Evolutionary conservation across 2,329 filamentous ascomycete genomes (phyloP).

Genomic region (Dendryphion nanum): DNA sequence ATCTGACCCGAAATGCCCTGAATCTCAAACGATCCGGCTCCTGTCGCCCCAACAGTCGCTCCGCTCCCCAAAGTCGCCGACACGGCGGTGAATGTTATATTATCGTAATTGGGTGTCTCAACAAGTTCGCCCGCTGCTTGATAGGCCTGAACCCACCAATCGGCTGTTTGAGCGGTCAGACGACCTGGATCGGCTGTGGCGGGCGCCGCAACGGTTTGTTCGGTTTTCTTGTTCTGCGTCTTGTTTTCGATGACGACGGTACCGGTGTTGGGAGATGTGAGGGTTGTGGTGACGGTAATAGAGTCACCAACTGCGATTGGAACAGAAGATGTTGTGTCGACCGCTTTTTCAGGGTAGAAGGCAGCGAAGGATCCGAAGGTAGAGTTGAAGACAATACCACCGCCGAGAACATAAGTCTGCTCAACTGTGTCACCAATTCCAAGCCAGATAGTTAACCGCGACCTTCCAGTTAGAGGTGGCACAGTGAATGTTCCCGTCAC

Average conservation of each 20-base stretch:
- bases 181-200: slow-evolving; percentile 8
- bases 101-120: slow-evolving; percentile 17
- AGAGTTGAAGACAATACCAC: slow-evolving; percentile 21
- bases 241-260: slow-evolving; percentile 24
- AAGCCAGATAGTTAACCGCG: slow-evolving; percentile 23
- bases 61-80: slow-evolving; percentile 19
- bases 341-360: slow-evolving; percentile 17
- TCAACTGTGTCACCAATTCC: slow-evolving; percentile 19
- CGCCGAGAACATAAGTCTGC: slow-evolving; percentile 21
- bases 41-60: slow-evolving; percentile 12
- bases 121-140: slow-evolving; percentile 22
- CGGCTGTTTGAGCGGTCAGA: slow-evolving; percentile 18
- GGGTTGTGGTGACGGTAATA: slow-evolving; percentile 17
- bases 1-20: slow-evolving; percentile 26
- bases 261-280: slow-evolving; percentile 11
- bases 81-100: slow-evolving; percentile 17
- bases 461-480: slow-evolving; percentile 17
- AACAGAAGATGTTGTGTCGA: slow-evolving; percentile 17
- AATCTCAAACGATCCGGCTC: slow-evolving; percentile 22
- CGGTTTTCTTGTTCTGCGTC: slow-evolving; percentile 19
- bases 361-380: slow-evolving; percentile 18
- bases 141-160: slow-evolving; percentile 27
- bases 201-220: slow-evolving; percentile 16
- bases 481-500: slow-evolving; percentile 24
- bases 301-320: slow-evolving; percentile 17